Conservation (phyloP, 352 stramenopile species). For the Globisporangium polare region DNA sequence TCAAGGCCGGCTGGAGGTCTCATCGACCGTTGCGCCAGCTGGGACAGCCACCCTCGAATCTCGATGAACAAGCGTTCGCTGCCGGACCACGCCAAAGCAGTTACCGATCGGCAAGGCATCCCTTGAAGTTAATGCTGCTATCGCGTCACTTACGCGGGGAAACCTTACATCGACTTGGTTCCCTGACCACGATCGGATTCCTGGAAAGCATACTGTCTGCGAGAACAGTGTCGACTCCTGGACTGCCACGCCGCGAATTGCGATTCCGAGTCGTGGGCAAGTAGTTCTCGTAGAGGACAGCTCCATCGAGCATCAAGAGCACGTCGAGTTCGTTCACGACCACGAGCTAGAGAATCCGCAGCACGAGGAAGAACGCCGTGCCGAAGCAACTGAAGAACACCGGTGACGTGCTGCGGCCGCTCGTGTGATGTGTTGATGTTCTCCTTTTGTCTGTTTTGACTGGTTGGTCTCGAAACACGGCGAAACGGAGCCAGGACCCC, state of each 20-base stretch:
- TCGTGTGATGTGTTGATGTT: not conserved
- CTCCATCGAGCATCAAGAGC: conserved; percentile 21
- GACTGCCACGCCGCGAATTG: not conserved
- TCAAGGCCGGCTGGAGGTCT: not conserved
- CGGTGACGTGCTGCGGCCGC: not conserved
- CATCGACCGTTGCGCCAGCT: too few species aligned
- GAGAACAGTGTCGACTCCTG: not conserved
- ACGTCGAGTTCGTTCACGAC: conserved; percentile 9
- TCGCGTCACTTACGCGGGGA: too few species aligned
- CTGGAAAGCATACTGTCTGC: not conserved
- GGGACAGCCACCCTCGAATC: too few species aligned
- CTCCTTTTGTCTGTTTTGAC: not conserved
- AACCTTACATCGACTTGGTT: too few species aligned
- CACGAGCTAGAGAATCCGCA: conserved; percentile 22
- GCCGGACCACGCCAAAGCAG: too few species aligned
- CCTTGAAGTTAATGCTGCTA: too few species aligned
- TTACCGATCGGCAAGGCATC: too few species aligned
- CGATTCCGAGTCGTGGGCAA: not conserved
- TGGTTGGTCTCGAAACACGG: conserved; percentile 2
- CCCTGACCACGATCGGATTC: not conserved
- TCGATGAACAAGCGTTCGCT: too few species aligned
- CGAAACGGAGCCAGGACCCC: not conserved
- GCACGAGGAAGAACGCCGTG: conserved; percentile 14
- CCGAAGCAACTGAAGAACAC: conserved; percentile 20
- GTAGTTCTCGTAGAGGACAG: conserved; percentile 20